Evolutionary conservation across 192 early-diverging fungal genomes (phyloP).

Genomic region (Jimgerdemannia flammicorona): DNA sequence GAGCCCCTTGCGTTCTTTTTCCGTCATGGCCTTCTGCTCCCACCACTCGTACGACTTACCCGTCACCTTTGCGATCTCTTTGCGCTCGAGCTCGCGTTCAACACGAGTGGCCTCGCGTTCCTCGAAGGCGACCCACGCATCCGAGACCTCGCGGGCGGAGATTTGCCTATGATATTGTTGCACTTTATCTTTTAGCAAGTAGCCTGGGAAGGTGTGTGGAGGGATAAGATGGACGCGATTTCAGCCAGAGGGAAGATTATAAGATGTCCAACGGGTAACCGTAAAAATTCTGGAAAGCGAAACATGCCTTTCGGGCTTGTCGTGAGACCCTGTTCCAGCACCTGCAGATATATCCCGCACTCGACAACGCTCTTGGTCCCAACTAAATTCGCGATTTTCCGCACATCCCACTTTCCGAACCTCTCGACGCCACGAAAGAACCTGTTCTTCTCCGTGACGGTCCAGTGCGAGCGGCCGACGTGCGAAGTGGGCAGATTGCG

Average conservation of each 20-base stretch:
- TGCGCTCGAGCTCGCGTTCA: background rate
- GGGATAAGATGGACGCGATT: too few species aligned
- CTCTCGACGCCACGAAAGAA: background rate
- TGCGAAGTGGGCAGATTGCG: too few species aligned
- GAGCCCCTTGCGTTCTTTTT: too few species aligned
- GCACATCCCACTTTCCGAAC: background rate
- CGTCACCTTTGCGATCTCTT: background rate
- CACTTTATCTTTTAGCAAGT: too few species aligned
- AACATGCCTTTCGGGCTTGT: too few species aligned
- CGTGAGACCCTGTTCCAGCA: background rate
- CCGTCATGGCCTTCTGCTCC: background rate
- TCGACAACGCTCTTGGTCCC: background rate
- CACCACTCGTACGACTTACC: background rate
- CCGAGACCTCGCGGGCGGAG: background rate
- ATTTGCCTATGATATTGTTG: background rate
- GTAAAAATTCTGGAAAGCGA: too few species aligned
- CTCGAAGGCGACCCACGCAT: background rate
- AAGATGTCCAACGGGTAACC: too few species aligned
- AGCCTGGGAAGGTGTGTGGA: too few species aligned
- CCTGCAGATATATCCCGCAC: background rate
- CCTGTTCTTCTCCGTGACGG: background rate
- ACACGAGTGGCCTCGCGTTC: background rate
- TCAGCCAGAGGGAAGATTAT: too few species aligned
- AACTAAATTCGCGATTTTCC: background rate
- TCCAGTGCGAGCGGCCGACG: background rate